Evolutionary conservation across 2,329 filamentous ascomycete genomes (phyloP), one percentile per base, ranked within the genome.

Genomic region (Septoria petroselini): DNA sequence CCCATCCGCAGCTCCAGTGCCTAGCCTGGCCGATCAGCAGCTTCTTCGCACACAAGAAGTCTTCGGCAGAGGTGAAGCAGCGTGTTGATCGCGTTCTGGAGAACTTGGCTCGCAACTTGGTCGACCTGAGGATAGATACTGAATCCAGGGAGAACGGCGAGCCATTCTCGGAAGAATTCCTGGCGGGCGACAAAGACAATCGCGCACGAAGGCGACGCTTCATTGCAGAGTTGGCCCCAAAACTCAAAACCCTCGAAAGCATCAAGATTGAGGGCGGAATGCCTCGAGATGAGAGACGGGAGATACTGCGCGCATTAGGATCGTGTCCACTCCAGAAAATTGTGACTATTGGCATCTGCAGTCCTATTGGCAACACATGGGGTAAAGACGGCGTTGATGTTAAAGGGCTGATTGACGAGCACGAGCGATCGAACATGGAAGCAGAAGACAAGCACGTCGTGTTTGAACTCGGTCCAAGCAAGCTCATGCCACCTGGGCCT

Each of bases 181-280:
- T 27, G n/a, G 14, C 41, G 34, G 33, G 34, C 18, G 15, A 3
- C 15, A 45, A 37, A 21, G 39, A 15, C 4, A 48, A 46, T 8
- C 44, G 61, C 21, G 47, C 45, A 4, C 54, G 58, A 9, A 57
- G 66, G n/a, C 56, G 62, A 15, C 53, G 54, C 1, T 69, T 76
- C 62, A 73, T 76, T 31, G 61, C 62, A 19, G 65, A 71, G 4
- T 75, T 76, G 42, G 71, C 68, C 1, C 58, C 69, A 1, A 61
- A 65, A 25, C 70, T 75, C 71, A 66, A 57, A 1, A 70, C 61
- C n/a, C 42, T 76, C 3, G 59, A 71, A 48, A 65, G 63, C 33
- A 64, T 76, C 58, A 76, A 76, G 50, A 61, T 76, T 15, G 73
- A 76, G 62, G 73, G 73, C 14, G 71, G 71, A 9, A 68, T 75